Conservation (phyloP, 202 grass and related monocot genomes). For the Thinopyrum obtusiflorum region DNA sequence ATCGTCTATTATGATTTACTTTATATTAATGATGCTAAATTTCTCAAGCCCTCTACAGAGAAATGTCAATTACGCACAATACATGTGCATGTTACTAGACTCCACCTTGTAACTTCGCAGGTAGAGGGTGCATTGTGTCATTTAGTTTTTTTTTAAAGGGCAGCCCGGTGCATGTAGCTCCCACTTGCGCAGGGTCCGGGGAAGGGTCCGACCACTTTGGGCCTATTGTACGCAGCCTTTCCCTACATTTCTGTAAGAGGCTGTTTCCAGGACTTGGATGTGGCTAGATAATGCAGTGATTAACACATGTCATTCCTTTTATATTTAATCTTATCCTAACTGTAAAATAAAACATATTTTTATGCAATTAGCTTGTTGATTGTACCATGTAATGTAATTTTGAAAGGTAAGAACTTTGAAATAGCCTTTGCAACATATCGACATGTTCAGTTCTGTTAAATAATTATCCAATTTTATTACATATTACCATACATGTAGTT, state of each 20-base stretch:
- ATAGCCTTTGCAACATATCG: not conserved
- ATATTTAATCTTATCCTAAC: not conserved
- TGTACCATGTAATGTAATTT: not conserved
- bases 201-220: too few species aligned
- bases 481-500: not conserved
- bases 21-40: not conserved
- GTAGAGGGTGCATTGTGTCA: not conserved
- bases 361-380: not conserved
- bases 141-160: not conserved
- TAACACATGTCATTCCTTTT: not conserved
- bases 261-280: not conserved
- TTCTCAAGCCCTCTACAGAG: not conserved
- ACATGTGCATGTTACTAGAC: not conserved
- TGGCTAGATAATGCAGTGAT: not conserved
- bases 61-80: not conserved
- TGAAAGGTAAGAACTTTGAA: not conserved
- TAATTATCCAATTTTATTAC: not conserved
- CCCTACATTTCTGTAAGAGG: too few species aligned
- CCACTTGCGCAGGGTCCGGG: too few species aligned
- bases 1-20: not conserved
- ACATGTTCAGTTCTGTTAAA: not conserved
- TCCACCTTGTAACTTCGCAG: not conserved
- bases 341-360: not conserved
- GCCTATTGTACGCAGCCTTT: too few species aligned
- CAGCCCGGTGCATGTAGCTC: too few species aligned